Evolutionary conservation across 106 monocot species (phyloP).

Genomic region (Allium fistulosum): DNA sequence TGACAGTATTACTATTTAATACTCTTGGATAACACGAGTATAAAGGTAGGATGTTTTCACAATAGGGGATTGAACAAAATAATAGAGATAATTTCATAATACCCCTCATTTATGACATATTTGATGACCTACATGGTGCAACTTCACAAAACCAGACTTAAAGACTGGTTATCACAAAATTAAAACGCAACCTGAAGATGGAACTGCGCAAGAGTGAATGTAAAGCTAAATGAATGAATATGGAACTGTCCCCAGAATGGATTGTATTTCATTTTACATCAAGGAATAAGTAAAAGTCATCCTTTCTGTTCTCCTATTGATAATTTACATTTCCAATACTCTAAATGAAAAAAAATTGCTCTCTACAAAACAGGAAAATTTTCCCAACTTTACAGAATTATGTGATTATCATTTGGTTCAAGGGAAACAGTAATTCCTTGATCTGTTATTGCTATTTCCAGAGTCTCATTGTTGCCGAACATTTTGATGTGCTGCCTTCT

Average conservation of each 20-base stretch:
- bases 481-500: slow-evolving; percentile 87
- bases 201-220: no score
- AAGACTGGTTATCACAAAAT: neutral
- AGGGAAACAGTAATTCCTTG: no score
- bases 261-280: neutral
- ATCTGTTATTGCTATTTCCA: slow-evolving; percentile 21
- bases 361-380: neutral
- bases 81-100: neutral
- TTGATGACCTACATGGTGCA: neutral
- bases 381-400: neutral
- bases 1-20: no score
- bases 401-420: neutral
- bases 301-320: neutral
- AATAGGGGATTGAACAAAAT: neutral
- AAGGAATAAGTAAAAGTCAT: neutral
- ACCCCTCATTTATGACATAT: neutral
- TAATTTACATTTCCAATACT: slow-evolving; percentile 1
- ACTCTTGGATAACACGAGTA: no score
- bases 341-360: neutral
- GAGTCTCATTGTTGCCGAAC: slow-evolving; percentile 26
- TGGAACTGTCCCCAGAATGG: neutral
- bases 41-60: no score
- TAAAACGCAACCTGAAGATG: neutral
- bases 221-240: no score
- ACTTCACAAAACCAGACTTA: neutral